Conservation (phyloP, 306 rosid species). For the Cicer chorassanicum region DNA sequence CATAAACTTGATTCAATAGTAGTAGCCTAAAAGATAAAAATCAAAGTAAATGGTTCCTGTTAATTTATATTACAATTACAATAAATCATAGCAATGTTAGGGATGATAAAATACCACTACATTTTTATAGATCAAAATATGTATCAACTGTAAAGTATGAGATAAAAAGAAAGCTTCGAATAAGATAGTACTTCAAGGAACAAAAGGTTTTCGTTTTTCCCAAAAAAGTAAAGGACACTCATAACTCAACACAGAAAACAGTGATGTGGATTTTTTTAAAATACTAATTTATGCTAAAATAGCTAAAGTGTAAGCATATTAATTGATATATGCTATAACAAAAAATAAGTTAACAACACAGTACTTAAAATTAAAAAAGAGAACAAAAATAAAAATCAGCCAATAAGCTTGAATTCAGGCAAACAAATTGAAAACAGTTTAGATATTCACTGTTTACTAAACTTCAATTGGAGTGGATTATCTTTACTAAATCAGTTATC, state of each 20-base stretch:
- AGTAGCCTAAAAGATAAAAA: constrained; percentile 51
- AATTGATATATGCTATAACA: constrained; percentile 31
- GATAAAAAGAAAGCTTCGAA: constrained; percentile 27
- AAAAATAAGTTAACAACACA: constrained; percentile 23
- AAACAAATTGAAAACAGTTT: neutral
- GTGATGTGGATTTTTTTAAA: neutral
- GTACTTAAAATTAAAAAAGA: neutral
- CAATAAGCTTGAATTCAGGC: constrained; percentile 22
- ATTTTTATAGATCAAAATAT: neutral
- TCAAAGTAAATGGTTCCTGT: constrained; percentile 7
- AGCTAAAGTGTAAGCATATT: constrained; percentile 7
- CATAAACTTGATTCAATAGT: constrained; percentile 40
- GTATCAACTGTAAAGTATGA: neutral
- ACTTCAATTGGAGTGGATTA: neutral
- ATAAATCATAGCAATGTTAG: constrained; percentile 31
- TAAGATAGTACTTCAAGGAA: constrained; percentile 10
- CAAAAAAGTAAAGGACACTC: too few relatives aligned
- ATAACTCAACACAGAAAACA: too few relatives aligned
- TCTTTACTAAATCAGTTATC: constrained; percentile 9
- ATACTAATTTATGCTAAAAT: neutral
- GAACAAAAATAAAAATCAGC: neutral
- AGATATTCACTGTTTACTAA: neutral
- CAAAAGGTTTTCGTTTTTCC: neutral
- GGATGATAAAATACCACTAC: neutral
- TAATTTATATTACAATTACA: constrained; percentile 18